Evolutionary conservation across 73 alveolate species (phyloP).

Genomic region (Tetrahymena borealis): DNA sequence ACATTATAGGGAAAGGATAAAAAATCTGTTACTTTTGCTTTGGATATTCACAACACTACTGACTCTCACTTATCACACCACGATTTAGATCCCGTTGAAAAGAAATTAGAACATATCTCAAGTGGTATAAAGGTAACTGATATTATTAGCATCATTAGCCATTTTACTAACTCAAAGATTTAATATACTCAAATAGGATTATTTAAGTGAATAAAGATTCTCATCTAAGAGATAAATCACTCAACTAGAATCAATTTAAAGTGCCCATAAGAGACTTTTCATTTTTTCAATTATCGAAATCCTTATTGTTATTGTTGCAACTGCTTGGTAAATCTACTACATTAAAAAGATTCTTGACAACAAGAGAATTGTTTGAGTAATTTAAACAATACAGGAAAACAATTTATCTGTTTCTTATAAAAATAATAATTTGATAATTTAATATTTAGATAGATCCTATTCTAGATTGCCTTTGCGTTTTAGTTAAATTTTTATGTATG

Average conservation of each 20-base stretch:
- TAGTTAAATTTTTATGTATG: too few species aligned
- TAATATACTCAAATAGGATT: neutral
- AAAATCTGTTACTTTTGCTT: conserved; percentile 32
- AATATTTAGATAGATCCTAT: too few species aligned
- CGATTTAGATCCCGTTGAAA: conserved; percentile 31
- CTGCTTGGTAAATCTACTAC: conserved; percentile 39
- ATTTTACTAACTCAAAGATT: neutral
- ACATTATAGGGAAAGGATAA: conserved; percentile 25
- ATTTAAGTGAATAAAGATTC: conserved; percentile 2
- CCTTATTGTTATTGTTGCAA: neutral
- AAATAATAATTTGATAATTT: too few species aligned
- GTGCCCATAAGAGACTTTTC: conserved; percentile 26
- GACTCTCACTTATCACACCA: conserved; percentile 31
- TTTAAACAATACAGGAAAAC: too few species aligned
- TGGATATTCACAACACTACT: conserved; percentile 43
- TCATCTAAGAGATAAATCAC: conserved; percentile 29
- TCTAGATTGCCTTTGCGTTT: too few species aligned
- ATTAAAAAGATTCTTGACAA: conserved; percentile 36
- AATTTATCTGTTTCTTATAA: too few species aligned
- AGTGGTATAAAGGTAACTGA: conserved; percentile 8
- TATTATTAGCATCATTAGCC: neutral
- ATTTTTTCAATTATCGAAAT: conserved; percentile 27
- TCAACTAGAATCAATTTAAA: conserved; percentile 18
- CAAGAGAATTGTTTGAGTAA: conserved; percentile 35
- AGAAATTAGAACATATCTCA: conserved; percentile 13